Evolutionary conservation across 2,329 filamentous ascomycete species (phyloP), one percentile per base, ranked within the genome.

Genomic region (Ascochyta koolunga): DNA sequence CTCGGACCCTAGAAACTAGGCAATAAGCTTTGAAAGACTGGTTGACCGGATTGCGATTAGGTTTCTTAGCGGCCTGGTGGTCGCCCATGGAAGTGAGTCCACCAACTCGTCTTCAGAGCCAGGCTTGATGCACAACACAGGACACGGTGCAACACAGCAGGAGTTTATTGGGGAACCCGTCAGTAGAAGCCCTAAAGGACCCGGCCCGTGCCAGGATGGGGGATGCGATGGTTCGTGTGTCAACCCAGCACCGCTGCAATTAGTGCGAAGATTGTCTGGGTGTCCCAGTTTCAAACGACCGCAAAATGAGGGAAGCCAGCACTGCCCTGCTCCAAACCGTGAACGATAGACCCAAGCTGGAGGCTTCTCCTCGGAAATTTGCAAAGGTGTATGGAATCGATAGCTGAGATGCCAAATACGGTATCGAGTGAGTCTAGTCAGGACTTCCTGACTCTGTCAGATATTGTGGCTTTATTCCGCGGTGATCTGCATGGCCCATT

Each of bases 41-140:
- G 22, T 46, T 45, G 51, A 50, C 45, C 51, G 36, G 40, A 54
- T 37, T 36, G 16, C 21, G 40, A 56, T 62, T 58, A 45, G 56
- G 54, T 64, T 65, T 47, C 40, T 47, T 61, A 63, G 58, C 53
- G 53, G 56, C 48, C 35, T 42, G 25, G 37, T 54, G 40, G 49
- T 48, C 52, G 45, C 58, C 56, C 45, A 56, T 49, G 39, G 46
- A 57, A 61, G 56, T 59, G 48, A 62, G 50, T 48, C 50, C 36
- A 55, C 57, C 40, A 42, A 42, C 7, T 49, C 36, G 10, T 39
- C 32, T 35, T 45, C 60, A 58, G 60, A 56, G 49, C 43, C 40
- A 43, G 38, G 38, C 44, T 47, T 40, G 35, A 64, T 61, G 58
- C 62, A 60, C 56, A 56, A 62, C 58, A 60, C 64, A 64, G 58